Conservation (phyloP, 2,329 filamentous ascomycete genomes). For the Knufia fluminis region DNA sequence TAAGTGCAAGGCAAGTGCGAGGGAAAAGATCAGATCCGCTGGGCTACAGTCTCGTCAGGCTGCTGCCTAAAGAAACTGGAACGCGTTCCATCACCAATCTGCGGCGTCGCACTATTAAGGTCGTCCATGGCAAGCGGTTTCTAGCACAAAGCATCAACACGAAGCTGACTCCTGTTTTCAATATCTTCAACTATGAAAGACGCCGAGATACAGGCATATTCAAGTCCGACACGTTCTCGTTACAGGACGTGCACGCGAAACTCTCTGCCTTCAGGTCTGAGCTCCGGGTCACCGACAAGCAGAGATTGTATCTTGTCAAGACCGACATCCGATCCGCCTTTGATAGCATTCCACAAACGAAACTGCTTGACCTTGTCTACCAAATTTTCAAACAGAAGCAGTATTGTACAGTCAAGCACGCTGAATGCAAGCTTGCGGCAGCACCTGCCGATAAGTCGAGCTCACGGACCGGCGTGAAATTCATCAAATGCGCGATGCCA, state of each 20-base stretch:
- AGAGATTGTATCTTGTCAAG: constrained; percentile 73
- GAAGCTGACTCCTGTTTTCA: constrained; percentile 63
- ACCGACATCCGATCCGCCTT: constrained; percentile 87
- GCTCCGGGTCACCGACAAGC: constrained; percentile 27
- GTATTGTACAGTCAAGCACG: constrained; percentile 67
- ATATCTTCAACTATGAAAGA: constrained; percentile 70
- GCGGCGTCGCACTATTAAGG: constrained; percentile 50
- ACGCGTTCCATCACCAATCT: constrained; percentile 85
- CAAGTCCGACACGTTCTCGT: constrained; percentile 73
- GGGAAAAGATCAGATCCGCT: constrained; percentile 54
- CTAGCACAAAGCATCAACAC: constrained; percentile 60
- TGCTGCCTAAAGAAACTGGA: constrained; percentile 70
- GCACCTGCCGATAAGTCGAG: constrained; percentile 12
- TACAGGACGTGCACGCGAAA: constrained; percentile 67
- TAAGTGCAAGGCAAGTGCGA: constrained; percentile 50
- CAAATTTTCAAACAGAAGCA: constrained; percentile 45
- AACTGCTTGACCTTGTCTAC: constrained; percentile 58
- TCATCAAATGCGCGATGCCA: constrained; percentile 17
- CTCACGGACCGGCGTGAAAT: constrained; percentile 16
- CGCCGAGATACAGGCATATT: constrained; percentile 48
- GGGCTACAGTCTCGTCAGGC: constrained; percentile 67
- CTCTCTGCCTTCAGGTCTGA: constrained; percentile 59
- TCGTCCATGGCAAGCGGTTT: constrained; percentile 43
- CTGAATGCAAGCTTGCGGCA: constrained; percentile 50
- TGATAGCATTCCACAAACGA: constrained; percentile 82